phyloP scores from a whole-genome alignment of 2,329 filamentous ascomycete genomes.

The Paracorniculantispora psalliotae region DNA sequence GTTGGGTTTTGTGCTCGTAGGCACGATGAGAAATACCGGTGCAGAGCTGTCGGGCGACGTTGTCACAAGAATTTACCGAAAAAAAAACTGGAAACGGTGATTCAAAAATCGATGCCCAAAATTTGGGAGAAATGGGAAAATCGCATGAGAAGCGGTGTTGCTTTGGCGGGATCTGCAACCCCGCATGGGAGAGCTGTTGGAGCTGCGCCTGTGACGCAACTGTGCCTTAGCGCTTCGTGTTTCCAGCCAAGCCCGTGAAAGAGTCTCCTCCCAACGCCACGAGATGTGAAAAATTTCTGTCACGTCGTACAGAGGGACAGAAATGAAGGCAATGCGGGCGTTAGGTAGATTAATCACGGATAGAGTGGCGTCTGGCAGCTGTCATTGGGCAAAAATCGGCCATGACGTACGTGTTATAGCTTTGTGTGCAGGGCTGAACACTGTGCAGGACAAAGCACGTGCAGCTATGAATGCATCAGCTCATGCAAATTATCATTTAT shows the following conservation, averaged over 20 bases:
- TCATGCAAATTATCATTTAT: too few relatives aligned
- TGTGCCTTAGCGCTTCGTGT: constrained; percentile 7
- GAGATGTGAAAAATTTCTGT: not conserved
- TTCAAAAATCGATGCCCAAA: not conserved
- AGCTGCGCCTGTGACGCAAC: constrained; percentile 6
- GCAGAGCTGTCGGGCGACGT: too few relatives aligned
- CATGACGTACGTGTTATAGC: too few relatives aligned
- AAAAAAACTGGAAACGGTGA: not conserved
- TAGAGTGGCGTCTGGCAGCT: too few relatives aligned
- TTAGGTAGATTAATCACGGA: too few relatives aligned
- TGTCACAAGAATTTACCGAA: too few relatives aligned
- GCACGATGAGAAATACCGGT: too few relatives aligned
- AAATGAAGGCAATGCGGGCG: not conserved
- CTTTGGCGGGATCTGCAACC: constrained; percentile 6
- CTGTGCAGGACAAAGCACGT: not conserved
- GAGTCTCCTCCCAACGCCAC: not conserved
- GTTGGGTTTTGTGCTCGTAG: not conserved
- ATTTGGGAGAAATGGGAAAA: not conserved
- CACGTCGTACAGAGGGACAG: not conserved
- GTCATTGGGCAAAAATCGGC: too few relatives aligned
- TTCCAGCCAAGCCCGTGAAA: not conserved
- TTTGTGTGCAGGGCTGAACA: not conserved
- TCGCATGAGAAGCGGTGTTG: not conserved
- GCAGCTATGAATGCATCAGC: not conserved
- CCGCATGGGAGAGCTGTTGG: not conserved